Percentiles rank a stretch among this genome's conserved stretches.
These are phyloP conservation scores for Saccharomycopsis sp. DNA, from an alignment of 805 yeast species.

Conservation along the genomic window DNA sequence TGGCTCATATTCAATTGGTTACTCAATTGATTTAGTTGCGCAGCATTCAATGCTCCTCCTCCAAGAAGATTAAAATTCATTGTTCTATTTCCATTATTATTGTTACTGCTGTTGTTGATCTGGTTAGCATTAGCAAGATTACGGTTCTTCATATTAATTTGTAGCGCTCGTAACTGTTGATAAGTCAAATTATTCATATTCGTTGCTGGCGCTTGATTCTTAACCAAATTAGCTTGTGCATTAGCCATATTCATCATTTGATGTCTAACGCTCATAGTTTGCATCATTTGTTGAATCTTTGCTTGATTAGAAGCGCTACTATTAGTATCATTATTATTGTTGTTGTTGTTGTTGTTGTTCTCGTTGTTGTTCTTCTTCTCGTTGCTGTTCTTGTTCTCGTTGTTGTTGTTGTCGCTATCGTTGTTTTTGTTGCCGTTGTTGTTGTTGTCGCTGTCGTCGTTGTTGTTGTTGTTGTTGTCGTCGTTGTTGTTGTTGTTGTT, in stretches of 20 bases:
- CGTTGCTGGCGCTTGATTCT: too few relatives aligned
- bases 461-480: background rate
- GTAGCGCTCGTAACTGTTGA: background rate
- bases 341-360: too few relatives aligned
- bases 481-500: background rate
- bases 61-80: constrained; percentile 5
- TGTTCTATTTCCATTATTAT: background rate
- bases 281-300: too few relatives aligned
- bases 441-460: constrained; percentile 3
- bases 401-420: background rate
- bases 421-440: background rate
- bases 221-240: too few relatives aligned
- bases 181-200: constrained; percentile 1
- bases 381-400: too few relatives aligned
- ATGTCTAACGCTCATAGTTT: background rate
- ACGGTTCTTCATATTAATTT: background rate
- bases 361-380: too few relatives aligned
- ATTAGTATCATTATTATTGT: too few relatives aligned
- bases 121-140: too few relatives aligned
- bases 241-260: constrained; percentile 1
- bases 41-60: constrained; percentile 11
- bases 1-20: constrained; percentile 13
- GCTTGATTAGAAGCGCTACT: too few relatives aligned
- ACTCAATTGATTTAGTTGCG: constrained; percentile 9
- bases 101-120: background rate